Evolutionary conservation across 108 stramenopile species (phyloP).

Genomic region (Nannochloropsis gaditana): DNA sequence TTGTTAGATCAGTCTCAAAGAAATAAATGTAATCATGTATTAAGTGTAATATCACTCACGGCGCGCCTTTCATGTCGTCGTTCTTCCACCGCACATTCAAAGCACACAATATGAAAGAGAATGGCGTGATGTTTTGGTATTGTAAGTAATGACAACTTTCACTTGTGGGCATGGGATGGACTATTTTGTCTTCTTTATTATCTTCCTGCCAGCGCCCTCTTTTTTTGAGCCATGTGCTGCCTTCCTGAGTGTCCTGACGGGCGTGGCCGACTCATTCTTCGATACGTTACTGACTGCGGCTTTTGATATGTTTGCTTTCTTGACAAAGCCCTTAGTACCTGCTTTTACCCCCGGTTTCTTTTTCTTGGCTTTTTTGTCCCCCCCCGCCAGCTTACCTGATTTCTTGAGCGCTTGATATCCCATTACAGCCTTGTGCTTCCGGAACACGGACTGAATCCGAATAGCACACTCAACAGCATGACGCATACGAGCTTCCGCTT

Average conservation of each 20-base stretch:
- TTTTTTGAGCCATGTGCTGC: neutral
- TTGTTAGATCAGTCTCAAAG: neutral
- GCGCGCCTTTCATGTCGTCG: no score
- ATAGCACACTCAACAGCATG: slow-evolving; percentile 15
- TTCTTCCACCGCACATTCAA: no score
- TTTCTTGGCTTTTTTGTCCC: neutral
- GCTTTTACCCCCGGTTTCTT: neutral
- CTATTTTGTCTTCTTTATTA: no score
- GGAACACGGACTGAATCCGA: neutral
- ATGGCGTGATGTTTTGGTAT: no score
- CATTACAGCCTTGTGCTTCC: neutral
- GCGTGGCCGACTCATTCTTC: neutral
- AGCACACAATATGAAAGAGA: no score
- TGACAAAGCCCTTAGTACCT: neutral
- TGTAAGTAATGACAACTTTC: no score
- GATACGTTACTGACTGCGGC: neutral
- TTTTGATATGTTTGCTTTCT: neutral
- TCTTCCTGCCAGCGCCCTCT: no score
- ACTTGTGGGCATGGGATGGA: no score
- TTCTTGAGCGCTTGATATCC: neutral
- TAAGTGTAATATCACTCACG: no score
- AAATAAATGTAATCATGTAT: no score
- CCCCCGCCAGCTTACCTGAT: neutral
- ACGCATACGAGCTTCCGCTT: neutral
- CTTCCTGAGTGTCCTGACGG: neutral